Base-by-base conservation (phyloP, 2,329 filamentous ascomycete genomes). In the Didymellaceae sp. region DNA sequence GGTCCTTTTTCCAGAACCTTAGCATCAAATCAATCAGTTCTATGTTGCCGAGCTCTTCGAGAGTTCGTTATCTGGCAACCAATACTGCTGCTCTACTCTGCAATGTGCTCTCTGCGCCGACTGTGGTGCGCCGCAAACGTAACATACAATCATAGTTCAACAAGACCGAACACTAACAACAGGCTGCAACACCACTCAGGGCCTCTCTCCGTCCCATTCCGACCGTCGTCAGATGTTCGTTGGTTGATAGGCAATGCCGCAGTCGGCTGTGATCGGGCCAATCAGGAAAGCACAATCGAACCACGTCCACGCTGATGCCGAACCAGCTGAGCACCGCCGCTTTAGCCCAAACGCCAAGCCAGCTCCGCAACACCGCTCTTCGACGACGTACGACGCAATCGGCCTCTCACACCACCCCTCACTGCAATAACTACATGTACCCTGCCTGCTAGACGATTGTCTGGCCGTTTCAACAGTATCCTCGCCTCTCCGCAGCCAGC, bases 401-500 rank as follows among this genome's bases (percentile, higher is more conserved):
- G 48, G 57, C 54, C 61, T 54, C 58, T 57, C 59, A 60, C 56
- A 59, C 63, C 61, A 59, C 54, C 54, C 49, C 57, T 34, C 48
- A 52, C 49, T 44, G 52, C 35, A 24, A 51, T 25, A 55, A 52
- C 56, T 60, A 62, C 50, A 71, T 71, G 66, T 60, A 56, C 59
- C 44, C 53, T 45, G 55, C 67, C 67, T 73, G 71, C 70, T 74
- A 74, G 71, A 73, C 71, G 38, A 52, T 51, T 55, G 70, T 73
- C 70, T 73, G 60, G 69, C 71, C 68, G 70, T 63, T 59, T 18
- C 70, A 70, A 61, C 68, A 65, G 63, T 60, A 65, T 59, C 55
- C 57, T 57, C 66, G 62, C 57, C 66, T 75, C 73, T 72, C 63
- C 59, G 72, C 72, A 74, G 66, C 72, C 72, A 74, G 72, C 71